These are phyloP conservation scores for Podospora appendiculata DNA, from an alignment of 495 filamentous ascomycete genomes.

Conservation along the genomic window DNA sequence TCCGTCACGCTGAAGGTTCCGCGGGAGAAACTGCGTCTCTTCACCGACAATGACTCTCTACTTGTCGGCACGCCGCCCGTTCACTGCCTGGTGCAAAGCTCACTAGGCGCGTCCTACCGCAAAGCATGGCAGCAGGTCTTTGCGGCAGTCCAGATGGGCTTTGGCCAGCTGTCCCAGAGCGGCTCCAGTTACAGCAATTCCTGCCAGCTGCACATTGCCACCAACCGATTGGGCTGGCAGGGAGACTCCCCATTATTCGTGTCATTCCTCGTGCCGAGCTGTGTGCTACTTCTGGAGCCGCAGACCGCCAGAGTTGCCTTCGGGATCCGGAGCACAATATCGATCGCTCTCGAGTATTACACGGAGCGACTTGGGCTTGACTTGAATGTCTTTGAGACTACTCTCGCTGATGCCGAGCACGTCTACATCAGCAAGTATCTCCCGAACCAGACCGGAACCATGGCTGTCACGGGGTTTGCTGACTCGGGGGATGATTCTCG, in stretches of 20 bases:
- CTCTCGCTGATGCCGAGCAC: neutral
- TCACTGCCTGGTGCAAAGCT: neutral
- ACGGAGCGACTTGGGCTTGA: neutral
- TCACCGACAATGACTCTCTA: neutral
- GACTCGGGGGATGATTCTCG: neutral
- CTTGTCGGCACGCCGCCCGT: neutral
- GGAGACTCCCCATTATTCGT: neutral
- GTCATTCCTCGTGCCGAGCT: neutral
- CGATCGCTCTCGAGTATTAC: neutral
- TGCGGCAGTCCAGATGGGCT: constrained; percentile 22
- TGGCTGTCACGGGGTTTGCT: neutral
- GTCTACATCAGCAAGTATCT: neutral
- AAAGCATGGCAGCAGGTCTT: constrained; percentile 2
- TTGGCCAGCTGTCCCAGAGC: constrained; percentile 13
- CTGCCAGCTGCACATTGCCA: neutral
- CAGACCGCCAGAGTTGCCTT: neutral
- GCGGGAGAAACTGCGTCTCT: neutral
- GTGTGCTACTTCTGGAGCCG: neutral
- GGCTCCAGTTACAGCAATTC: neutral
- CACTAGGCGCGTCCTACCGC: neutral
- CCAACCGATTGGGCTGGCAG: neutral
- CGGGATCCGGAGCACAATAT: neutral
- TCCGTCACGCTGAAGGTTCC: constrained; percentile 32
- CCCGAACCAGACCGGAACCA: neutral
- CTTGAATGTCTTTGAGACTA: neutral